Percentiles rank a stretch among this genome's conserved stretches.
Conservation (phyloP, 176 grass and related monocot species). For the Triticum monococcum region DNA sequence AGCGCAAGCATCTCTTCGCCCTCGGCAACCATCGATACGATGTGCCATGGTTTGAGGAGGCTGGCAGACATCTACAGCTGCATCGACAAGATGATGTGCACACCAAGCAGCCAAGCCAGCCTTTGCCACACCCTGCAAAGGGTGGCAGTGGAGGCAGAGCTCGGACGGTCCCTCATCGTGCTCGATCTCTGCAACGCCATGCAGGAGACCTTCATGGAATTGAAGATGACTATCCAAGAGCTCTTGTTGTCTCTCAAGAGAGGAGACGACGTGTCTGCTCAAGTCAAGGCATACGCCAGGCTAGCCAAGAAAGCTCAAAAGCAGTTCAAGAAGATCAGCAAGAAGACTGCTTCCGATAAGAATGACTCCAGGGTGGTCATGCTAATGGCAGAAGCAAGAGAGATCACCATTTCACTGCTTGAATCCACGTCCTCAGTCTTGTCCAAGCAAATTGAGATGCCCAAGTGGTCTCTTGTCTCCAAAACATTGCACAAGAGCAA, state of each 20-base stretch:
- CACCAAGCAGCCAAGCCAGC: background rate
- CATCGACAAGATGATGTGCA: background rate
- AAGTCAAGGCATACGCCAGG: background rate
- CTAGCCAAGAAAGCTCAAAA: constrained; percentile 23
- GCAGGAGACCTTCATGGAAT: background rate
- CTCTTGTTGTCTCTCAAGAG: background rate
- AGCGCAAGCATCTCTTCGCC: background rate
- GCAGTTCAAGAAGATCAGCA: constrained; percentile 18
- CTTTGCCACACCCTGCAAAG: background rate
- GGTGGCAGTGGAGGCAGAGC: background rate
- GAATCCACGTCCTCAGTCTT: background rate
- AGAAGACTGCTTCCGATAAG: background rate
- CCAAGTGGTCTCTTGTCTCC: constrained; percentile 32
- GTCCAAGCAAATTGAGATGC: background rate
- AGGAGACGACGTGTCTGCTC: background rate
- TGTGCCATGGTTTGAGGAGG: background rate
- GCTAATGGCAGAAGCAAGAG: constrained; percentile 18
- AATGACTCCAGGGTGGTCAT: background rate
- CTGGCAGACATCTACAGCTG: background rate
- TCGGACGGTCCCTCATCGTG: background rate
- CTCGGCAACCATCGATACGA: background rate
- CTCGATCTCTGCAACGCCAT: background rate
- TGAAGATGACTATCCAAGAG: background rate
- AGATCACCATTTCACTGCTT: constrained; percentile 2
- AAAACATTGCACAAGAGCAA: constrained; percentile 15